These are phyloP conservation scores for Rhodosporidiobolus sp. DNA, from an alignment of 768 basidiomycete species.

Conservation along the genomic window DNA sequence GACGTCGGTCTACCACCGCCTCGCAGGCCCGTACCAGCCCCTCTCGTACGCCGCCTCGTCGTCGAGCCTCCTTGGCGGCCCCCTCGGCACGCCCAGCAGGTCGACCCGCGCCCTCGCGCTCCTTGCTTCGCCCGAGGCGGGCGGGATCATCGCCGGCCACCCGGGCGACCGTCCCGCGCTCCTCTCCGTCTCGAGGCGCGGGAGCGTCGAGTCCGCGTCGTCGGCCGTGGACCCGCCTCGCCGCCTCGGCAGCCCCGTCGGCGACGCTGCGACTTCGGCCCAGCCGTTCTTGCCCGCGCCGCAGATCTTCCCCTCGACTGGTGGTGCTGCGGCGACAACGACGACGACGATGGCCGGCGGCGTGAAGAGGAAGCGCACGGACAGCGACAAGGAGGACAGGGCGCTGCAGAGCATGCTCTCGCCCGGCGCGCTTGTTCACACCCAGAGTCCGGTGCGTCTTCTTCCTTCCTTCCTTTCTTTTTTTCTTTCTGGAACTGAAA, in stretches of 20 bases:
- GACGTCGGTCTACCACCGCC: conserved; percentile 41
- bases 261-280: not conserved
- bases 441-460: conserved; percentile 35
- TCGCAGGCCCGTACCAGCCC: conserved; percentile 44
- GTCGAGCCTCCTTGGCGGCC: too few relatives aligned
- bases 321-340: not conserved
- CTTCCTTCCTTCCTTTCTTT: not conserved
- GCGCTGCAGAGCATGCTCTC: conserved; percentile 19
- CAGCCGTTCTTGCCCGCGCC: conserved; percentile 24
- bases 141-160: conserved; percentile 34
- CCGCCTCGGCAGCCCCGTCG: not conserved
- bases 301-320: conserved; percentile 14
- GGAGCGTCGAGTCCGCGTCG: not conserved
- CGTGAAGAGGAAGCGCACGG: conserved; percentile 16
- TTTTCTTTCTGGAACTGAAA: fast-evolving
- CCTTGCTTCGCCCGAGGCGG: conserved; percentile 36
- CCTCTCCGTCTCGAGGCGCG: not conserved
- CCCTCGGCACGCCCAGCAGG: conserved; percentile 5
- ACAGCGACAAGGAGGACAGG: conserved; percentile 27
- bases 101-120: conserved; percentile 33
- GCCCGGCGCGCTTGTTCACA: conserved; percentile 29
- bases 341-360: not conserved
- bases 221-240: too few relatives aligned
- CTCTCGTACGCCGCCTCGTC: conserved; percentile 20
- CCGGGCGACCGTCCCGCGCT: conserved; percentile 12